Percentiles rank a stretch among this genome's conserved stretches.
phyloP scores from a whole-genome alignment of 306 rosid species.

The Sindora glabra region DNA sequence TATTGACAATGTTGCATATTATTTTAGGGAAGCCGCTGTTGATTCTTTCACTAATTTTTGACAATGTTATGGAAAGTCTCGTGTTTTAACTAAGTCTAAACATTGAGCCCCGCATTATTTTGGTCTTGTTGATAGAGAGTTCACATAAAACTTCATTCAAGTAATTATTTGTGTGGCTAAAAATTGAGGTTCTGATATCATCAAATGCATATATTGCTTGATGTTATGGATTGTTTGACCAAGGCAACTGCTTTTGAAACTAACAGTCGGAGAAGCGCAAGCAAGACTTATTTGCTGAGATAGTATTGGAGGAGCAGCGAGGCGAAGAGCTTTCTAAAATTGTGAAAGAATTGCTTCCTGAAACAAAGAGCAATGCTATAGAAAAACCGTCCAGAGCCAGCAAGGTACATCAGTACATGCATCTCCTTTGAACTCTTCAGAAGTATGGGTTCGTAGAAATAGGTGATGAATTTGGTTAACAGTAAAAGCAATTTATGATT shows the following conservation, averaged over 20 bases:
- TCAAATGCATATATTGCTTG: background rate
- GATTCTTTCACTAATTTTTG: no score
- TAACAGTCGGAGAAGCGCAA: conserved; percentile 81
- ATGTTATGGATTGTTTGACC: background rate
- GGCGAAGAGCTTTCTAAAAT: conserved; percentile 67
- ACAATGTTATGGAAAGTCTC: no score
- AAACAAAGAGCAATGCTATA: conserved; percentile 29
- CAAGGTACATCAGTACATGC: conserved; percentile 60
- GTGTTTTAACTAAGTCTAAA: no score
- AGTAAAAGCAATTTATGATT: background rate
- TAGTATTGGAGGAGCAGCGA: conserved; percentile 77
- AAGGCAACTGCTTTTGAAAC: background rate
- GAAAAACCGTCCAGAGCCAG: conserved; percentile 45
- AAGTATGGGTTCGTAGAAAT: background rate
- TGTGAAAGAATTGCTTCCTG: conserved; percentile 58
- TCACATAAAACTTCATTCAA: background rate
- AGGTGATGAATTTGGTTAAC: background rate
- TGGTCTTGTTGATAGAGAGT: no score
- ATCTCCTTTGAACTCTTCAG: conserved; percentile 7
- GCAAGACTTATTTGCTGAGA: no score
- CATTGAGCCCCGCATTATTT: no score
- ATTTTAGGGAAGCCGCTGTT: no score
- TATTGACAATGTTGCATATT: no score
- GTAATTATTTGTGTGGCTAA: background rate
- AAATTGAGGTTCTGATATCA: no score